phyloP scores from a whole-genome alignment of 495 filamentous ascomycete genomes.

The Penicillium cinerascens region DNA sequence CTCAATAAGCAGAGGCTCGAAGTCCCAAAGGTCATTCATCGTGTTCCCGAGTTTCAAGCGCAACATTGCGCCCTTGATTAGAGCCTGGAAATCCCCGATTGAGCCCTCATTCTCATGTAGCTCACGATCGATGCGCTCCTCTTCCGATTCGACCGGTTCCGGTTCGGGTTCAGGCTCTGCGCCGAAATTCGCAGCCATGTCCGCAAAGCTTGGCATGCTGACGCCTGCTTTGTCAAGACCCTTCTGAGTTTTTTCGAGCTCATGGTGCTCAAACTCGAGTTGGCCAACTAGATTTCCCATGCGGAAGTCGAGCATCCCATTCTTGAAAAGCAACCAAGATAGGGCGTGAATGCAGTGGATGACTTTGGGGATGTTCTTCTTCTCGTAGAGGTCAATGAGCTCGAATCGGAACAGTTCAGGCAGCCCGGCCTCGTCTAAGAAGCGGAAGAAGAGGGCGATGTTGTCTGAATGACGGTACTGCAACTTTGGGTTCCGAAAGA shows the following conservation, averaged over 20 bases:
- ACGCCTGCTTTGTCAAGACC: constrained; percentile 91
- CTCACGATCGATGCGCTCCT: constrained; percentile 84
- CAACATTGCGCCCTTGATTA: constrained; percentile 76
- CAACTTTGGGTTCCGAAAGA: constrained; percentile 78
- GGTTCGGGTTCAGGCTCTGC: constrained; percentile 66
- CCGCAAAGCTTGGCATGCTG: constrained; percentile 95
- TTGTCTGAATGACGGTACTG: constrained; percentile 98
- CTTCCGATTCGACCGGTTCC: constrained; percentile 79
- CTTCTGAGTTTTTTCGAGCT: constrained; percentile 94
- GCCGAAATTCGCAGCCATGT: constrained; percentile 93
- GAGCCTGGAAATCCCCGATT: constrained; percentile 79
- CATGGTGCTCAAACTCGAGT: constrained; percentile 94
- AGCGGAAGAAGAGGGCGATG: constrained; percentile 89
- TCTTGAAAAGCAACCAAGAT: constrained; percentile 91
- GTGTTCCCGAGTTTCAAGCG: constrained; percentile 72
- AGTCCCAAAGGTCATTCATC: constrained; percentile 91
- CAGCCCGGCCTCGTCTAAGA: constrained; percentile 87
- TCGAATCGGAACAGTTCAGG: constrained; percentile 99
- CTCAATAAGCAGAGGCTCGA: constrained; percentile 71
- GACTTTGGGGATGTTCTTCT: constrained; percentile 99
- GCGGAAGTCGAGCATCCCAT: constrained; percentile 89
- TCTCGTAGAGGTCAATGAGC: constrained; percentile 96
- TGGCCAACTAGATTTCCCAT: constrained; percentile 99
- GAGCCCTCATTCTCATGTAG: constrained; percentile 67
- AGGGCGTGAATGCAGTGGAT: constrained; percentile 98